phyloP scores from a whole-genome alignment of 805 yeast species.

The Kluyveromyces dobzhanskii region DNA sequence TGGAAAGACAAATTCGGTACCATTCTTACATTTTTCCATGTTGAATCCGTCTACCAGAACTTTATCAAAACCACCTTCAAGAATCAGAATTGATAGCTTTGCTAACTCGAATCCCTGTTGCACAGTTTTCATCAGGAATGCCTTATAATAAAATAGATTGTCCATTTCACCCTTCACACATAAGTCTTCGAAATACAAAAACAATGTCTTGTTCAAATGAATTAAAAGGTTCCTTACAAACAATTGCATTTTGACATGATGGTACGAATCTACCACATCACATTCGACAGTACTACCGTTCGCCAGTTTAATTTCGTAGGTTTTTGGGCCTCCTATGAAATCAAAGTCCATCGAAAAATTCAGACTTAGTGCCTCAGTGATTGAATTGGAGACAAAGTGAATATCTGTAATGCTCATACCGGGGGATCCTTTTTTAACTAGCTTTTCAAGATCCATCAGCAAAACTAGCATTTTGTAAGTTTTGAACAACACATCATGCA shows the following conservation, averaged over 20 bases:
- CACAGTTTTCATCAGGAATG: background rate
- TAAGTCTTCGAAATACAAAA: slow-evolving; percentile 2
- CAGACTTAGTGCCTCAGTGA: background rate
- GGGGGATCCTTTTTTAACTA: slow-evolving; percentile 1
- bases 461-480: background rate
- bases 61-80: slow-evolving; percentile 1
- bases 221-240: slow-evolving; percentile 1
- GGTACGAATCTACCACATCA: slow-evolving; percentile 4
- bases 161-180: slow-evolving; percentile 1
- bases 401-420: background rate
- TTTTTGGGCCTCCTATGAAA: background rate
- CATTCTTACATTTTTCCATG: background rate
- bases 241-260: slow-evolving; percentile 1
- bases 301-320: background rate
- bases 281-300: background rate
- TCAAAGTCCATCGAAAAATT: slow-evolving; percentile 1
- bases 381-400: background rate
- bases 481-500: slow-evolving; percentile 1
- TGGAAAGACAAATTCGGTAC: slow-evolving; percentile 2
- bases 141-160: background rate
- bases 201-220: background rate
- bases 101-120: slow-evolving; percentile 1
- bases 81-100: slow-evolving; percentile 1
- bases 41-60: slow-evolving; percentile 1
- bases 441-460: slow-evolving; percentile 1